Conservation (phyloP, 805 yeast species). For the Naumovozyma dairenensis region DNA sequence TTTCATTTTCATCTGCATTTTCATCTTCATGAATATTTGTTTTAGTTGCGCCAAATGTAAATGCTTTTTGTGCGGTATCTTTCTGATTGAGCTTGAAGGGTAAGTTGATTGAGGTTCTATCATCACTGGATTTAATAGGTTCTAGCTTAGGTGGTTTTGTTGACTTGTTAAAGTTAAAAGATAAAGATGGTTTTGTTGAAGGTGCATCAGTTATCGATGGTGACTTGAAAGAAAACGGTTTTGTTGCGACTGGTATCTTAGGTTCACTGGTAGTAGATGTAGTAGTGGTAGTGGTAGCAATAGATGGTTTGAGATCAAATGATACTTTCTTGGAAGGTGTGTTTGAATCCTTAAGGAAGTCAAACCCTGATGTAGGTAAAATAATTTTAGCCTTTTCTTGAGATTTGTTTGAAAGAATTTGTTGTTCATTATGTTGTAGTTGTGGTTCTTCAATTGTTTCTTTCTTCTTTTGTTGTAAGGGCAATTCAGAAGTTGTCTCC, state of each 20-base stretch:
- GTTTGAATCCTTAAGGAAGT: constrained; percentile 20
- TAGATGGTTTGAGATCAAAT: not conserved
- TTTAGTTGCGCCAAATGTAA: no score
- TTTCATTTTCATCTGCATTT: constrained; percentile 4
- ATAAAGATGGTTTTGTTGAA: no score
- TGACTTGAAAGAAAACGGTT: no score
- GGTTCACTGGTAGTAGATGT: no score
- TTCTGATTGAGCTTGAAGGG: no score
- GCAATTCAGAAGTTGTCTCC: not conserved
- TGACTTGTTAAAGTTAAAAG: not conserved
- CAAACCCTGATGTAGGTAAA: constrained; percentile 25
- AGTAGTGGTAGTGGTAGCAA: not conserved
- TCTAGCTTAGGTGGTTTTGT: constrained; percentile 5
- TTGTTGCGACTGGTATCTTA: no score
- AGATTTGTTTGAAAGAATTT: not conserved
- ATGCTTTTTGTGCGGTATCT: no score
- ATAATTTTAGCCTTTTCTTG: constrained; percentile 5
- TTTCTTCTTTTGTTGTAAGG: not conserved
- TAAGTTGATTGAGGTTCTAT: no score
- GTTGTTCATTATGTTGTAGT: no score
- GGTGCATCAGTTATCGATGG: no score
- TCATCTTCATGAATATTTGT: no score
- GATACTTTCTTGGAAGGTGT: constrained; percentile 12
- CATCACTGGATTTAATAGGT: no score
- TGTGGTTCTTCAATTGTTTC: not conserved